These are phyloP conservation scores for Rubus idaeus DNA, from an alignment of 306 rosid genomes.

Conservation along the genomic window DNA sequence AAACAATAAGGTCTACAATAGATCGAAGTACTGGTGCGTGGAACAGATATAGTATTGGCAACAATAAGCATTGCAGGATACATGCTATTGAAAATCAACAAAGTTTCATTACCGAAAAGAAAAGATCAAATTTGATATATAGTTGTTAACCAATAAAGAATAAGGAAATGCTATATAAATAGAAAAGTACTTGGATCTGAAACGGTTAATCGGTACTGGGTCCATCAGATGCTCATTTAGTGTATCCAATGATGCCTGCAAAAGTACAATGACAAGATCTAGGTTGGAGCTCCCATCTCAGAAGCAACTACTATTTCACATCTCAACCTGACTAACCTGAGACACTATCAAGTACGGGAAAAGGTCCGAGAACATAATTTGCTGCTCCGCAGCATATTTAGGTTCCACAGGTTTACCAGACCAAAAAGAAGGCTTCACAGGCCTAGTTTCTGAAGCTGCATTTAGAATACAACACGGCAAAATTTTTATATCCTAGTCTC, in stretches of 20 bases:
- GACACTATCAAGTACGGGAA: slow-evolving; percentile 67
- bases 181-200: slow-evolving; percentile 71
- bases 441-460: slow-evolving; percentile 74
- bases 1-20: background rate
- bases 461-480: slow-evolving; percentile 21
- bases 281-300: slow-evolving; percentile 2
- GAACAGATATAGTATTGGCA: background rate
- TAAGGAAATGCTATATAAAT: background rate
- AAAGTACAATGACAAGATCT: slow-evolving; percentile 22
- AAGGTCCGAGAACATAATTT: slow-evolving; percentile 53
- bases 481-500: background rate
- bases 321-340: slow-evolving; percentile 50
- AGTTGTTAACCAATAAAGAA: background rate
- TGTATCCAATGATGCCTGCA: slow-evolving; percentile 78
- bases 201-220: slow-evolving; percentile 71
- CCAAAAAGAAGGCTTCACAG: slow-evolving; percentile 46
- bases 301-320: slow-evolving; percentile 12
- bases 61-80: background rate
- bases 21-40: background rate
- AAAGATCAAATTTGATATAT: background rate
- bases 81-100: background rate
- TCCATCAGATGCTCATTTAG: slow-evolving; percentile 62
- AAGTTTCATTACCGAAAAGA: background rate
- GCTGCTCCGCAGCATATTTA: slow-evolving; percentile 53
- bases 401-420: slow-evolving; percentile 47